These are phyloP conservation scores for Globisporangium paroecandrum DNA, from an alignment of 352 stramenopile genomes.

Conservation along the genomic window DNA sequence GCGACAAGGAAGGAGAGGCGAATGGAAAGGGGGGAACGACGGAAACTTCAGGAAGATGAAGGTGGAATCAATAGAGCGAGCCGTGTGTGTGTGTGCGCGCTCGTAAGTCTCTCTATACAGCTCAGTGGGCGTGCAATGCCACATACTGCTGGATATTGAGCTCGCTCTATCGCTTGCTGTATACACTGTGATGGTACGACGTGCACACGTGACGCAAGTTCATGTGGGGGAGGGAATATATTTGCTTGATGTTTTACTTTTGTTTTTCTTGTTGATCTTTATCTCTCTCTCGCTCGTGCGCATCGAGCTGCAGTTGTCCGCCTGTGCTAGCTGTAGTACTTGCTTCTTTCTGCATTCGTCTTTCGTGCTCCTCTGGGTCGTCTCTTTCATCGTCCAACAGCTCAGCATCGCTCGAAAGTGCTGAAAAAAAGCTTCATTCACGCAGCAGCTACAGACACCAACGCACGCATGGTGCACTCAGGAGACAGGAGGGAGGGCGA, in stretches of 20 bases:
- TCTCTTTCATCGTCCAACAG: background rate
- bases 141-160: background rate
- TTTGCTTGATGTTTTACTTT: slow-evolving; percentile 9
- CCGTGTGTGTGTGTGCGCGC: background rate
- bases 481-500: background rate
- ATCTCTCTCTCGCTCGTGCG: slow-evolving; percentile 7
- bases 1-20: background rate
- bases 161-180: background rate
- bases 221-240: background rate
- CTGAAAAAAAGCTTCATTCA: background rate
- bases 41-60: background rate
- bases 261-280: slow-evolving; percentile 7
- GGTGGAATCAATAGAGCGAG: background rate
- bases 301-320: background rate
- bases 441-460: background rate
- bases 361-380: background rate
- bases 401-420: background rate
- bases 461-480: background rate
- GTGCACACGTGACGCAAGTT: background rate
- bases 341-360: background rate
- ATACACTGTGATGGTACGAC: background rate
- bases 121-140: background rate
- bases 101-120: background rate
- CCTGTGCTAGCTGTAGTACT: background rate
- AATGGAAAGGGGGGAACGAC: background rate